Percentiles rank a stretch among this genome's conserved stretches.
These are phyloP conservation scores for Babesia caballi DNA, from an alignment of 169 alveolate species.

Conservation along the genomic window DNA sequence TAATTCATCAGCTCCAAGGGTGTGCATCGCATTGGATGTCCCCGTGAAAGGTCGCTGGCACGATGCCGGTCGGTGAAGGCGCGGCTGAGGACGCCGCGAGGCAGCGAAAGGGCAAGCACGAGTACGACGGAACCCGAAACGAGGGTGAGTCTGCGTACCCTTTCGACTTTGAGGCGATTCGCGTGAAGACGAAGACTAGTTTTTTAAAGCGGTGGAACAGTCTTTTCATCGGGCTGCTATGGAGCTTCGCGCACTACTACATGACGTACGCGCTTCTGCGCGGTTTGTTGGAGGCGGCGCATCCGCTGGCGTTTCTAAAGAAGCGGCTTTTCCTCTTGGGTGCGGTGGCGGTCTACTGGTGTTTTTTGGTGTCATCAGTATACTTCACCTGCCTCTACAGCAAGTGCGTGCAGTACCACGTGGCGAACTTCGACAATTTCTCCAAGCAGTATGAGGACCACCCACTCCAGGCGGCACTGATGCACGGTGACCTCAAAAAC, in stretches of 20 bases:
- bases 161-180: background rate
- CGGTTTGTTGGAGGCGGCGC: background rate
- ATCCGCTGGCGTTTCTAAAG: background rate
- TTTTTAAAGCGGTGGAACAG: background rate
- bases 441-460: slow-evolving; percentile 14
- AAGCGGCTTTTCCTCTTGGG: background rate
- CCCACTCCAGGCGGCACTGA: background rate
- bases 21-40: too few species aligned
- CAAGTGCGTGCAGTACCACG: slow-evolving; percentile 5
- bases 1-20: too few species aligned
- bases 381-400: background rate
- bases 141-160: background rate
- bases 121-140: background rate
- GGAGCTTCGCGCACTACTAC: background rate
- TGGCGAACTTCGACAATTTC: slow-evolving; percentile 3
- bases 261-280: background rate
- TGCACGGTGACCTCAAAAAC: slow-evolving; percentile 26
- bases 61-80: background rate
- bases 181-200: background rate
- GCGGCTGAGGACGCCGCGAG: background rate
- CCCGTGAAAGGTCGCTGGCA: too few species aligned
- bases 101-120: background rate
- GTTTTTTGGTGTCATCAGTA: background rate
- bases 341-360: background rate
- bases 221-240: background rate